Percentiles rank a stretch among this genome's conserved stretches.
Conservation (phyloP, 2,329 filamentous ascomycete genomes). For the Neonectria faginata region DNA sequence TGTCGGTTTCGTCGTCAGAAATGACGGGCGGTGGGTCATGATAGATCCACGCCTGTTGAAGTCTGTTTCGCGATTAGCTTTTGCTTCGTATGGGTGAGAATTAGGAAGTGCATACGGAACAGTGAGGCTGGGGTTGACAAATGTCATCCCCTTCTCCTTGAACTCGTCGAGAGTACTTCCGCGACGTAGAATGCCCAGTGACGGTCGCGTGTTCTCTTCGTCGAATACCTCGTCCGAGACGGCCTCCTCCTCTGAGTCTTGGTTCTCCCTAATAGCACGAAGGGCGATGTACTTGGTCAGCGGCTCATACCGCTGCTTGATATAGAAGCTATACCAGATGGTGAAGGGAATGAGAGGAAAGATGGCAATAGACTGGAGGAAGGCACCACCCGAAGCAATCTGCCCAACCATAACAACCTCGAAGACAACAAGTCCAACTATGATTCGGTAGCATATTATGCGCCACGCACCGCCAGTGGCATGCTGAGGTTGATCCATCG, state of each 20-base stretch:
- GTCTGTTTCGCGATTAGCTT: conserved; percentile 53
- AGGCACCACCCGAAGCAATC: conserved; percentile 79
- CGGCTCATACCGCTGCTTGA: conserved; percentile 83
- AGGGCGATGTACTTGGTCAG: conserved; percentile 93
- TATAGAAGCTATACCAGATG: conserved; percentile 90
- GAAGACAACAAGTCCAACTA: conserved; percentile 88
- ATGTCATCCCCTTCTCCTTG: conserved; percentile 75
- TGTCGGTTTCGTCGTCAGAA: conserved; percentile 43
- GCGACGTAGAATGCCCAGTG: conserved; percentile 59
- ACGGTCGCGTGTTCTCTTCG: conserved; percentile 52
- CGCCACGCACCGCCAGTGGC: conserved; percentile 94
- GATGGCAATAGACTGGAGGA: conserved; percentile 78
- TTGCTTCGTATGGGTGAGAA: conserved; percentile 5
- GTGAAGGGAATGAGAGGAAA: conserved; percentile 82
- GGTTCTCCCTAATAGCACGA: conserved; percentile 77
- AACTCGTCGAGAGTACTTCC: conserved; percentile 79
- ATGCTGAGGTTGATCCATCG: conserved; percentile 97
- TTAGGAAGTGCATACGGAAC: conserved; percentile 65
- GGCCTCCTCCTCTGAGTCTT: conserved; percentile 55
- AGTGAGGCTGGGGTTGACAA: conserved; percentile 81
- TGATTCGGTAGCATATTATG: conserved; percentile 93
- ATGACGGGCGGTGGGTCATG: conserved; percentile 62
- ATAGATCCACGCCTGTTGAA: conserved; percentile 79
- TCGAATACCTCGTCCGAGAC: conserved; percentile 53
- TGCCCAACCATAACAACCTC: conserved; percentile 92